Evolutionary conservation across 192 early-diverging fungal species (phyloP).

Genomic region (Backusella luteola): DNA sequence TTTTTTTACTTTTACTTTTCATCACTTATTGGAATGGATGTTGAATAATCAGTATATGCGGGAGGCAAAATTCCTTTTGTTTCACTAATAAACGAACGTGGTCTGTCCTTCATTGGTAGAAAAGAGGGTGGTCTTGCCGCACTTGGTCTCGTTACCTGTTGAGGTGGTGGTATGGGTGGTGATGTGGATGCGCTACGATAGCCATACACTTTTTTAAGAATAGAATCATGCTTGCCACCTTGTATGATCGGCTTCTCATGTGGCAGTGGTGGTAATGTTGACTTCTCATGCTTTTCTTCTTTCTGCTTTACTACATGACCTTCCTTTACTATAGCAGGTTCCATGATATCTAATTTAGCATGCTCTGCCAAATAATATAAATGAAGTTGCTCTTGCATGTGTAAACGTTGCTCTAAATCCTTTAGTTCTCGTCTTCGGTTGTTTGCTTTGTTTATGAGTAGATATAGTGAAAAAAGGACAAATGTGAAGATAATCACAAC

Average conservation of each 20-base stretch:
- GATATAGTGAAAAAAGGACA: neutral
- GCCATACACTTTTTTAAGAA: constrained; percentile 10
- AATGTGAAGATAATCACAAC: constrained; percentile 10
- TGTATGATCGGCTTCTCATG: neutral
- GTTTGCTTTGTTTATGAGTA: constrained; percentile 6
- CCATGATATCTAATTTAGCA: neutral
- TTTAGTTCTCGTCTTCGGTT: constrained; percentile 4
- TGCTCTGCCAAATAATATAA: neutral
- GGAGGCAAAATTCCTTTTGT: neutral
- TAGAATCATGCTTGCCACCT: neutral
- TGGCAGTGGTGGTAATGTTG: neutral
- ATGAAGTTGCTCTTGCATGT: constrained; percentile 1
- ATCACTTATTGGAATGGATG: constrained; percentile 7
- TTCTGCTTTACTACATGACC: neutral
- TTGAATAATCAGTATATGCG: neutral
- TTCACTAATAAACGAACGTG: constrained; percentile 1
- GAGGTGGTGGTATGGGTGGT: neutral
- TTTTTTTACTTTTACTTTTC: neutral
- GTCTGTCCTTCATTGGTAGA: constrained; percentile 13
- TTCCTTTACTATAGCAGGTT: neutral
- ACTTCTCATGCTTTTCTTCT: neutral
- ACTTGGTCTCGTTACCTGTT: constrained; percentile 11
- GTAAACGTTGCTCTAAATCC: neutral
- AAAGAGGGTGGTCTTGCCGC: constrained; percentile 1
- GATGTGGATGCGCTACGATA: neutral